Conservation (phyloP, 2,329 filamentous ascomycete genomes). For the Byssochlamys sp. region DNA sequence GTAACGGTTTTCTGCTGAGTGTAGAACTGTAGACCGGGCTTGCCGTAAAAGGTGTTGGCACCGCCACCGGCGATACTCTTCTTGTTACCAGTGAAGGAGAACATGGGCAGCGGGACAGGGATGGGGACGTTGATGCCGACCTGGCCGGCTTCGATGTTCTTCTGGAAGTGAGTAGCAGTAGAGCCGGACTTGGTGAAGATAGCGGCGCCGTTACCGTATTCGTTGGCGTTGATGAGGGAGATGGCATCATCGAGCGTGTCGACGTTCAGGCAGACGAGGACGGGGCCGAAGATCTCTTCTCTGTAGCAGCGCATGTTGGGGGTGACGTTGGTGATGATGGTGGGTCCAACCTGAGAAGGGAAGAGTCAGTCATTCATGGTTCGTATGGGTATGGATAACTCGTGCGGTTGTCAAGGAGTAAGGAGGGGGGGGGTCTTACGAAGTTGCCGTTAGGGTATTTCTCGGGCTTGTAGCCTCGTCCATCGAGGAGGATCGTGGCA, state of each 20-base stretch:
- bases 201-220: slow-evolving; percentile 58
- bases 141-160: slow-evolving; percentile 57
- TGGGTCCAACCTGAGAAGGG: slow-evolving; percentile 17
- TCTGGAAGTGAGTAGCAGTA: slow-evolving; percentile 54
- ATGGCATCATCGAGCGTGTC: slow-evolving; percentile 28
- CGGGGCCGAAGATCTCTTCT: slow-evolving; percentile 29
- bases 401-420: too few relatives aligned
- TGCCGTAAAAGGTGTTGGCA: slow-evolving; percentile 88
- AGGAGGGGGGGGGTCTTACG: slow-evolving; percentile 42
- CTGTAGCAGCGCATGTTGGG: slow-evolving; percentile 30
- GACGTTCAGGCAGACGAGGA: slow-evolving; percentile 27
- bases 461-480: slow-evolving; percentile 47
- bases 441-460: slow-evolving; percentile 57
- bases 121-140: slow-evolving; percentile 60
- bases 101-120: slow-evolving; percentile 54
- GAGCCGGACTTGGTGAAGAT: slow-evolving; percentile 56
- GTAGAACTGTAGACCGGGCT: slow-evolving; percentile 85
- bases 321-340: slow-evolving; percentile 25
- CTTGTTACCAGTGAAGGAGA: slow-evolving; percentile 64
- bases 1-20: slow-evolving; percentile 98
- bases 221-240: slow-evolving; percentile 53
- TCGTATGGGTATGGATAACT: slow-evolving; percentile 22
- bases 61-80: slow-evolving; percentile 85
- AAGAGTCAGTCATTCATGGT: neutral
- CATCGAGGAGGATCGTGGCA: slow-evolving; percentile 52